A percentile compares a stretch with the other conserved stretches of the same genome.
These are phyloP conservation scores for Penicillium sp. DNA, from an alignment of 2,329 filamentous ascomycete species.

Conservation along the genomic window DNA sequence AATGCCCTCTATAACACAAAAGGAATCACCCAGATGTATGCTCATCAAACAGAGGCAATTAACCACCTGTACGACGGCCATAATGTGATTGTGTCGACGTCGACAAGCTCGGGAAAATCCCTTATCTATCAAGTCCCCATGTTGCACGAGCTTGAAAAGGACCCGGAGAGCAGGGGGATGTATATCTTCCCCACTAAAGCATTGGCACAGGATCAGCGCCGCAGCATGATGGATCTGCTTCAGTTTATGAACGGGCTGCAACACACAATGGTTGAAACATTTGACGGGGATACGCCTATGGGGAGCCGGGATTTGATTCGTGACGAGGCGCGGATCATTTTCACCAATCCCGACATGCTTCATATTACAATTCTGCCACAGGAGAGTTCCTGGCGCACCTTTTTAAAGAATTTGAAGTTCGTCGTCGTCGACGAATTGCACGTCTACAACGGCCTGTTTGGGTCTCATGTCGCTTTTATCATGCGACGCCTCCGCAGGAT, in stretches of 20 bases:
- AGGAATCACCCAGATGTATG: conserved; percentile 80
- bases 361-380: conserved; percentile 91
- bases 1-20: conserved; percentile 93
- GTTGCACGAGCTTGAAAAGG: conserved; percentile 76
- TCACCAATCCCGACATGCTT: conserved; percentile 98
- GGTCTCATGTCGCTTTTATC: conserved; percentile 89
- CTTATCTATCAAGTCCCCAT: conserved; percentile 97
- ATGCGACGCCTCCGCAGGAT: conserved; percentile 86
- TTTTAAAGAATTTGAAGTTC: conserved; percentile 83
- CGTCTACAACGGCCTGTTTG: conserved; percentile 93
- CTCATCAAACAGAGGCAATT: conserved; percentile 90
- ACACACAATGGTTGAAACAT: conserved; percentile 79
- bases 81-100: conserved; percentile 89
- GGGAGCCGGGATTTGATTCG: conserved; percentile 72
- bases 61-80: conserved; percentile 79
- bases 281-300: conserved; percentile 93
- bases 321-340: conserved; percentile 87
- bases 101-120: conserved; percentile 94
- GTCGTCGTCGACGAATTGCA: conserved; percentile 92
- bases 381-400: conserved; percentile 83
- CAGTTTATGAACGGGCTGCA: conserved; percentile 75
- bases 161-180: conserved; percentile 77
- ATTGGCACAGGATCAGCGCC: conserved; percentile 86
- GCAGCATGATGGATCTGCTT: conserved; percentile 82
- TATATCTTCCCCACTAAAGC: conserved; percentile 99